Conservation (phyloP, 2,329 filamentous ascomycete genomes). For the Xylaria sp. region DNA sequence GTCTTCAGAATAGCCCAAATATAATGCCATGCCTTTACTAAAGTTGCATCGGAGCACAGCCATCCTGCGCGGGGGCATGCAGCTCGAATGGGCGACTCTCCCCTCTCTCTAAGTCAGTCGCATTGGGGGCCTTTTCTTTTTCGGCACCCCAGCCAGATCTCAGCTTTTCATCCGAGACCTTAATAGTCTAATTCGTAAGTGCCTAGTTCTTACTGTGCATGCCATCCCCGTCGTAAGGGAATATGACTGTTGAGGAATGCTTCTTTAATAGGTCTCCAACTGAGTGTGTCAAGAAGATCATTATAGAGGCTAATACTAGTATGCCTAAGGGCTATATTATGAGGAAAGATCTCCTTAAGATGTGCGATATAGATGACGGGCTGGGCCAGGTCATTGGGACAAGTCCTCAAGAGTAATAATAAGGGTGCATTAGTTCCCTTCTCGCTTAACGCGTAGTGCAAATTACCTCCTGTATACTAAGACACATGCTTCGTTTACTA, state of each 20-base stretch:
- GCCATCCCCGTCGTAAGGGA: background rate
- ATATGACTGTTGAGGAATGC: conserved; percentile 22
- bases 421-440: conserved; percentile 46
- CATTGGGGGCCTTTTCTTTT: conserved; percentile 31
- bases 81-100: conserved; percentile 24
- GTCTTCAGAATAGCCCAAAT: conserved; percentile 16
- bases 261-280: conserved; percentile 7
- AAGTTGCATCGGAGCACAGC: conserved; percentile 29
- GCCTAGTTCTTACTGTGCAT: background rate
- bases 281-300: conserved; percentile 1
- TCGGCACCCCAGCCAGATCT: conserved; percentile 19
- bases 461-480: background rate
- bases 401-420: conserved; percentile 16
- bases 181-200: conserved; percentile 2
- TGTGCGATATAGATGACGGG: conserved; percentile 49
- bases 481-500: background rate
- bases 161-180: conserved; percentile 23
- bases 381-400: conserved; percentile 35
- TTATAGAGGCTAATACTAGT: conserved; percentile 23
- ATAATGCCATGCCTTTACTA: background rate
- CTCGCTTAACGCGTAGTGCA: conserved; percentile 35
- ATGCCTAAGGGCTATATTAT: conserved; percentile 7
- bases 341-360: conserved; percentile 48
- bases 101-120: conserved; percentile 10
- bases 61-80: conserved; percentile 29